Conservation (phyloP, 164 flowering plant species). For the Cinnamomum chago region DNA sequence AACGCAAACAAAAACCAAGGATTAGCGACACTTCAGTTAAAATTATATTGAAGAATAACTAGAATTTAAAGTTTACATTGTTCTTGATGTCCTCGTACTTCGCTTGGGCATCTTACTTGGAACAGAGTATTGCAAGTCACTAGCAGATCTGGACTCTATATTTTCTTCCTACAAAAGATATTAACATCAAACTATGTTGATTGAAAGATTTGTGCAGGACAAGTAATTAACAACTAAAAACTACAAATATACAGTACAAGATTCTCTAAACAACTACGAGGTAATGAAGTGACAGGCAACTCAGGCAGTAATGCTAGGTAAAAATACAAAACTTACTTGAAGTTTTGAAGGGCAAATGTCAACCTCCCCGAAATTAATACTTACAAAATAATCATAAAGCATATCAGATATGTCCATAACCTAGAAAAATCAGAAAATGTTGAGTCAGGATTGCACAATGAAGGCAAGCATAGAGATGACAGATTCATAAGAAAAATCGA, state of each 20-base stretch:
- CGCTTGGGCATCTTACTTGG: slow-evolving; percentile 22
- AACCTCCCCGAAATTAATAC: slow-evolving; percentile 37
- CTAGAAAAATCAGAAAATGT: slow-evolving; percentile 24
- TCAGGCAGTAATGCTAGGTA: neutral
- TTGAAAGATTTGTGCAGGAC: neutral
- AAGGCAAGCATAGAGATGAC: neutral
- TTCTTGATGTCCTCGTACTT: slow-evolving; percentile 6
- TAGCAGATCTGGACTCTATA: slow-evolving; percentile 19
- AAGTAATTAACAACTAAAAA: neutral
- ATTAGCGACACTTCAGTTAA: too few relatives aligned
- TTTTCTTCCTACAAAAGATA: slow-evolving; percentile 22
- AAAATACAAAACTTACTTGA: slow-evolving; percentile 34
- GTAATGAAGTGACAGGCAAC: neutral
- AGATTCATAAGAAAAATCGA: neutral
- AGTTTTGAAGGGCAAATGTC: slow-evolving; percentile 13
- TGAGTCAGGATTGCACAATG: neutral
- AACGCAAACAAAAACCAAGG: too few relatives aligned
- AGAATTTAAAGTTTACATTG: slow-evolving; percentile 15
- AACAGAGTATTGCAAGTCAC: slow-evolving; percentile 16
- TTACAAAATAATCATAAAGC: slow-evolving; percentile 46
- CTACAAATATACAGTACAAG: neutral
- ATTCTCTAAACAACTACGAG: neutral
- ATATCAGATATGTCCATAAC: slow-evolving; percentile 63
- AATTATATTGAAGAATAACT: too few relatives aligned
- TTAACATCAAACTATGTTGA: neutral